These are phyloP conservation scores for Laguncularia racemosa DNA, from an alignment of 345 rosid species.

Conservation along the genomic window DNA sequence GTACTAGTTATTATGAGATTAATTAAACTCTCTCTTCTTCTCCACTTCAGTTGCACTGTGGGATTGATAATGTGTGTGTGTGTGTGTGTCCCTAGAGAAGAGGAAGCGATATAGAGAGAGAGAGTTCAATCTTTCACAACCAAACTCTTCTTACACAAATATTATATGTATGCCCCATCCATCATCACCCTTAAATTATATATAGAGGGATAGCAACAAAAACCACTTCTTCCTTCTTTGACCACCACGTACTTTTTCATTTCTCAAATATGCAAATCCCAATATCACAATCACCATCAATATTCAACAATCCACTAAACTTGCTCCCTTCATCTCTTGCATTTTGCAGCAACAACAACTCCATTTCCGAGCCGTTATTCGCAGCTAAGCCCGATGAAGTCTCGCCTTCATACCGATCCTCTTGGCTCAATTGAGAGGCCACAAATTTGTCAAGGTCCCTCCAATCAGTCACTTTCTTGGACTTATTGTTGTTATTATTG, in stretches of 20 bases:
- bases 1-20: not conserved
- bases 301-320: conserved; percentile 36
- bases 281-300: conserved; percentile 37
- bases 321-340: conserved; percentile 21
- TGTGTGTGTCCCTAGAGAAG: too few relatives aligned
- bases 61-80: not conserved
- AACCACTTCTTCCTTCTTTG: not conserved
- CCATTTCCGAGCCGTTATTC: conserved; percentile 12
- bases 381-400: conserved; percentile 19
- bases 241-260: conserved; percentile 5
- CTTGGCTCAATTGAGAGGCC: conserved; percentile 88
- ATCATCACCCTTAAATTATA: conserved; percentile 6
- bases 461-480: conserved; percentile 65
- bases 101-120: conserved; percentile 12
- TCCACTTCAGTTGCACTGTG: too few relatives aligned
- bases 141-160: conserved; percentile 16
- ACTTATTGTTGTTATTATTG: conserved; percentile 10
- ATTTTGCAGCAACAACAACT: conserved; percentile 34
- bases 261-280: conserved; percentile 57
- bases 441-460: conserved; percentile 82
- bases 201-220: not conserved
- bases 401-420: conserved; percentile 32
- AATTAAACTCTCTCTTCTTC: not conserved
- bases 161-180: conserved; percentile 14
- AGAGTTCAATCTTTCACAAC: conserved; percentile 17